phyloP scores from a whole-genome alignment of 2,329 filamentous ascomycete genomes.

The Clonostachys byssicola region DNA sequence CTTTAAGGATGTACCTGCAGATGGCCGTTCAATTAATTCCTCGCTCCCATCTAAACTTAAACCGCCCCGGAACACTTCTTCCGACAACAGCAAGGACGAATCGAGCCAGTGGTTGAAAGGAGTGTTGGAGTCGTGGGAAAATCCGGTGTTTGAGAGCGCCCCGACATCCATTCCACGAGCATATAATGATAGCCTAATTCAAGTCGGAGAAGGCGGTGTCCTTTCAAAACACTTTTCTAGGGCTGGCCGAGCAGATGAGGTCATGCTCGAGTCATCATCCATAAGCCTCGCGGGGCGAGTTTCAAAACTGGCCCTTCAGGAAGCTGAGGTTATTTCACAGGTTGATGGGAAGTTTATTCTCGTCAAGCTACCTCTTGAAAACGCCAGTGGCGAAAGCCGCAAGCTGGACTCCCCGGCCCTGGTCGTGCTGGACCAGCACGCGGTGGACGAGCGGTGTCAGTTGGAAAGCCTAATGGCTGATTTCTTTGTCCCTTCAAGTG shows the following conservation, averaged over 20 bases:
- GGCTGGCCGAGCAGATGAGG: not conserved
- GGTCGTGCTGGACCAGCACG: constrained; percentile 87
- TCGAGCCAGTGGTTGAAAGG: constrained; percentile 49
- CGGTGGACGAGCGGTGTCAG: constrained; percentile 82
- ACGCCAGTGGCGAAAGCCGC: not conserved
- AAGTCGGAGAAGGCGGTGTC: not conserved
- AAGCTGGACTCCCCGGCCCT: constrained; percentile 43
- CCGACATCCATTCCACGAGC: constrained; percentile 40
- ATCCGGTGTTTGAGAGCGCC: constrained; percentile 63
- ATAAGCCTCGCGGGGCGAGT: constrained; percentile 39
- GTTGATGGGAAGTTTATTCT: constrained; percentile 90
- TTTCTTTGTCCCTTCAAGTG: constrained; percentile 33
- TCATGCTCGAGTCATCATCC: constrained; percentile 20
- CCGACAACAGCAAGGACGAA: not conserved
- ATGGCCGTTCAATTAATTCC: too few relatives aligned
- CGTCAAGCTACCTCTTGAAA: constrained; percentile 43
- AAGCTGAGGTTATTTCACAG: constrained; percentile 69
- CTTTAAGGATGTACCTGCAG: not conserved
- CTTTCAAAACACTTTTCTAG: not conserved
- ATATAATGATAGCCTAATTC: constrained; percentile 9
- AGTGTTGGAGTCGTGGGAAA: constrained; percentile 65
- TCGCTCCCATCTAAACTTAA: not conserved
- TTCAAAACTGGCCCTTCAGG: constrained; percentile 55
- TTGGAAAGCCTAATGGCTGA: constrained; percentile 66
- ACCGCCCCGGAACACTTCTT: not conserved